Evolutionary conservation across 1,284 basidiomycete genomes (phyloP), one percentile per base, ranked within the genome.

Genomic region (Peniophora sp.): DNA sequence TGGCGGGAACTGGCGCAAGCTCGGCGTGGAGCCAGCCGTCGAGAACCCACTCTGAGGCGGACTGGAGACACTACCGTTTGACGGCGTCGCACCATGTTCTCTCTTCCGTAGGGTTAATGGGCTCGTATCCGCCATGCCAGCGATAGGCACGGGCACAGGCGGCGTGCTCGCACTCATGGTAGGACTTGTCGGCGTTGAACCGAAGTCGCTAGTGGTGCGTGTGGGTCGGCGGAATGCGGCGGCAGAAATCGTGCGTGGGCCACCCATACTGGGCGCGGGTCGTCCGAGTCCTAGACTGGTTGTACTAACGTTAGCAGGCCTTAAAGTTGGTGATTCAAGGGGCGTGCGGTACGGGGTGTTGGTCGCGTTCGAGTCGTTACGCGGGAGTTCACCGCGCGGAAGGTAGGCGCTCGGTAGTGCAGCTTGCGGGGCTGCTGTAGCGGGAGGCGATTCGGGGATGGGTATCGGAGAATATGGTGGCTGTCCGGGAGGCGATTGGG

Each of bases 191-290:
- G 54, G 60, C 35, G 55, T 61, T 35, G 53, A 50, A 48, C 58
- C 63, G 23, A 65, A 60, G 38, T 65, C 53, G 19, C 56, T 48
- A 10, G 34, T 23, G 17, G 48, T 65, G 46, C 74, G 72, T 5
- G 65, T 66, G 3, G 71, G 76, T n/a, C 83, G 70, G 60, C 77
- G 77, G 67, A 89, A 89, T 20, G 85, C 86, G 8, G 85, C 83
- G 0, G 85, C 86, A 1, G 84, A 79, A 51, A 89, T 88, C 41
- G 78, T 89, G 34, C 81, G 74, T 12, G 69, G 53, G 8, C 70
- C 73, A 41, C 38, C 38, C 50, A 27, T 60, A 50, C 55, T 68
- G 59, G 17, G 48, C 5, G 19, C 38, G n/a, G 38, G 19, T 5
- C 19, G 16, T 17, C 19, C 19, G 19, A 41, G 38, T 20, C n/a